These are phyloP conservation scores for Cryphonectria naterciae DNA, from an alignment of 2,329 filamentous ascomycete genomes.

Conservation along the genomic window DNA sequence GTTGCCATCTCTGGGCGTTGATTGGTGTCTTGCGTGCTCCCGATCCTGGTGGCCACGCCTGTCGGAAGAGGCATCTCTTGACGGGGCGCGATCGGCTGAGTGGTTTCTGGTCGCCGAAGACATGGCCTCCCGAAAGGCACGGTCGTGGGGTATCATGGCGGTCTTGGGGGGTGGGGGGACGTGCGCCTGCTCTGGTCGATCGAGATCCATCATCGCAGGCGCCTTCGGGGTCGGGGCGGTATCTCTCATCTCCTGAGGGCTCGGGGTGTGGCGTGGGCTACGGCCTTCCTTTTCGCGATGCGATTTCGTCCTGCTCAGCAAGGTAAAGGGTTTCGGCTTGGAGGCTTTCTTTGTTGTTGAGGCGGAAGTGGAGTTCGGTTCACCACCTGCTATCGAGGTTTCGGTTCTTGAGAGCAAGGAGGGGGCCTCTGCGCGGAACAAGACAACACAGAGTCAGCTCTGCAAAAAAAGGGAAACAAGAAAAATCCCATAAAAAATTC, in stretches of 20 bases:
- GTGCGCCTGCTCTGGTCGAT: constrained; percentile 44
- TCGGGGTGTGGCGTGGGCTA: constrained; percentile 33
- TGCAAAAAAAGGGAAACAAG: background rate
- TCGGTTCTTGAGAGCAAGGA: constrained; percentile 55
- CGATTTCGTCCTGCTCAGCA: constrained; percentile 57
- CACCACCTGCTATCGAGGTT: constrained; percentile 54
- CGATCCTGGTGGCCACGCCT: constrained; percentile 52
- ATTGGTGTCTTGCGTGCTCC: constrained; percentile 53
- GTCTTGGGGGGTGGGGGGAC: constrained; percentile 58
- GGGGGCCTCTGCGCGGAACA: constrained; percentile 40
- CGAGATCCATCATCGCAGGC: constrained; percentile 36
- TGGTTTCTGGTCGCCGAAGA: constrained; percentile 68
- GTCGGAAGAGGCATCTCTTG: constrained; percentile 48
- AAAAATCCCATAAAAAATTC: background rate
- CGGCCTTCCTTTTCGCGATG: constrained; percentile 54
- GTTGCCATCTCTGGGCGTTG: constrained; percentile 63
- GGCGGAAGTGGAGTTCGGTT: constrained; percentile 37
- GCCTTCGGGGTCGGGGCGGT: constrained; percentile 33
- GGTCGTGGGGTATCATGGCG: constrained; percentile 67
- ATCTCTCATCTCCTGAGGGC: constrained; percentile 40
- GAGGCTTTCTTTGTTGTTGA: constrained; percentile 44
- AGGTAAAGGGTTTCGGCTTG: constrained; percentile 60
- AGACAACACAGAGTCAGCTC: constrained; percentile 27
- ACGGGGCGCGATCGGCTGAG: constrained; percentile 68
- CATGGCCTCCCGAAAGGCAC: constrained; percentile 71